phyloP scores from a whole-genome alignment of 2,329 filamentous ascomycete species.

The Aspergillus unguis region DNA sequence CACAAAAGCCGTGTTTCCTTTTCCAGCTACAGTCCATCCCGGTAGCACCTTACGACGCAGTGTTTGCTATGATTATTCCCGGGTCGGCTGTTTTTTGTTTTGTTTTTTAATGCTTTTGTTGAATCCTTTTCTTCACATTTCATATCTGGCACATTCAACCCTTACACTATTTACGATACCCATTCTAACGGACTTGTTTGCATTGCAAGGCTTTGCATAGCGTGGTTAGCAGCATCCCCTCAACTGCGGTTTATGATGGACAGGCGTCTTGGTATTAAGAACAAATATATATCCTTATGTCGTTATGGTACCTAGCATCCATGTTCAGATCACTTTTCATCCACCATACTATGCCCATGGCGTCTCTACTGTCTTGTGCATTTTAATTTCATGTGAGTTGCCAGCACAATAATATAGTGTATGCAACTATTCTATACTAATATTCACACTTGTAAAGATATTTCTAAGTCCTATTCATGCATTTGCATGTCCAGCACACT shows the following conservation, averaged over 20 bases:
- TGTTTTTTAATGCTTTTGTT: not conserved
- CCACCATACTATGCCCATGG: not conserved
- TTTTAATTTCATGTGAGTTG: no score
- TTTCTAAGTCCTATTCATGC: slow-evolving; percentile 7
- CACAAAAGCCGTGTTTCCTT: not conserved
- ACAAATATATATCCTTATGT: slow-evolving; percentile 14
- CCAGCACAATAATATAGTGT: no score
- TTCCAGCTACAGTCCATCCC: not conserved
- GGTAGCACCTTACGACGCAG: not conserved
- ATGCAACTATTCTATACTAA: not conserved
- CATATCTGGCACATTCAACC: slow-evolving; percentile 17
- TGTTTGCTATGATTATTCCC: not conserved
- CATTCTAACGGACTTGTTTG: slow-evolving; percentile 30
- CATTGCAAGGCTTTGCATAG: slow-evolving; percentile 38
- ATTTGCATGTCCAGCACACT: not conserved
- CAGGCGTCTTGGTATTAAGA: slow-evolving; percentile 33
- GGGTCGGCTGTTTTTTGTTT: no score
- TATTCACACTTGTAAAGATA: slow-evolving; percentile 8
- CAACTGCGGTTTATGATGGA: slow-evolving; percentile 33
- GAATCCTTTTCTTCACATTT: slow-evolving; percentile 5
- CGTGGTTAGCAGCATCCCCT: slow-evolving; percentile 38
- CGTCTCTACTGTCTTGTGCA: no score
- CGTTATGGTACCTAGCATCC: slow-evolving; percentile 1
- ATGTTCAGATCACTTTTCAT: slow-evolving; percentile 5
- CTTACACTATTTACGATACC: slow-evolving; percentile 36